Evolutionary conservation across 2,329 filamentous ascomycete species (phyloP).

Genomic region (Sporothrix pseudoabietina): DNA sequence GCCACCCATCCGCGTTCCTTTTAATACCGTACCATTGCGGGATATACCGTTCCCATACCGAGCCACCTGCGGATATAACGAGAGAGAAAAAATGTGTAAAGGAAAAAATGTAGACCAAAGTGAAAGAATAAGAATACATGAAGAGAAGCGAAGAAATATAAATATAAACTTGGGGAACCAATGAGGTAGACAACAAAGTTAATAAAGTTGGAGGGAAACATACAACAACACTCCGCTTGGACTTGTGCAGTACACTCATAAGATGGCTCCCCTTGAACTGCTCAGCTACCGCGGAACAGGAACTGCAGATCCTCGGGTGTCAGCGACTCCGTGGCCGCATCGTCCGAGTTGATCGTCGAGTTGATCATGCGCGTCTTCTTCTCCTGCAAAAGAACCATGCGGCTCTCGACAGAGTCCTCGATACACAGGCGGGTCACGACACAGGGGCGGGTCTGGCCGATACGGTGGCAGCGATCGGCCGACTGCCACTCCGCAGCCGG

Average conservation of each 20-base stretch:
- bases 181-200: not conserved
- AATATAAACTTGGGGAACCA: not conserved
- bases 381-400: conserved; percentile 94
- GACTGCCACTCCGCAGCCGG: conserved; percentile 99
- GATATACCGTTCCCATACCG: not conserved
- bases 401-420: conserved; percentile 93
- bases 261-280: not conserved
- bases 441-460: conserved; percentile 90
- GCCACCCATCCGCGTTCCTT: not conserved
- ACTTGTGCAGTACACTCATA: no score
- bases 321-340: conserved; percentile 86
- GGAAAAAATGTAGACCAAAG: not conserved
- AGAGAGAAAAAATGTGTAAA: not conserved
- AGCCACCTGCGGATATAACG: not conserved
- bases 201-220: not conserved
- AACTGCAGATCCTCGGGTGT: conserved; percentile 94
- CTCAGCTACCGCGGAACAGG: conserved; percentile 73
- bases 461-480: conserved; percentile 90
- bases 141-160: not conserved
- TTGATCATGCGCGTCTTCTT: conserved; percentile 99
- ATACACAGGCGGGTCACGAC: conserved; percentile 94
- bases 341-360: conserved; percentile 92
- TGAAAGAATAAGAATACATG: not conserved
- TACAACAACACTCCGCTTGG: not conserved
- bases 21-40: not conserved